Evolutionary conservation across 2,329 filamentous ascomycete genomes (phyloP), one percentile per base, ranked within the genome.

Genomic region (Cordyceps javanica): DNA sequence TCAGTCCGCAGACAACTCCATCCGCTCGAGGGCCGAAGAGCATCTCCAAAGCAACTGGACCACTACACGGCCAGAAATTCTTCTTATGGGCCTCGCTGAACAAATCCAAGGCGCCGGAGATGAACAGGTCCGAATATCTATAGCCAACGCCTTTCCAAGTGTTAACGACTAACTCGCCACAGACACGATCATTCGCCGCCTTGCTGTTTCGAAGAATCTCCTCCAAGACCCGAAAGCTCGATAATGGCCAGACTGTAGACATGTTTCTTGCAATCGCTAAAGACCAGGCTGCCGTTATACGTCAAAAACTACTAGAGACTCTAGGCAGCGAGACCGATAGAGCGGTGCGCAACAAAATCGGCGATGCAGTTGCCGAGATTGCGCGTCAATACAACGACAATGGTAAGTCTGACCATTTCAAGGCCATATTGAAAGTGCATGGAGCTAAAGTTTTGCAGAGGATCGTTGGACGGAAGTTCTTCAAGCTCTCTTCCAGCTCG

Each of bases 281-380:
- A 59, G 85, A 90, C 36, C 87, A 94, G 70, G 87, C 88, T 62
- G 78, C 84, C 51, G 87, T 85, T 49, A 96, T 97, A 67, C 86
- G 91, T 64, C 82, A 88, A 67, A 96, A 93, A 72, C 78, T 97
- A 59, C 81, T 97, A 42, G 83, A 92, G 67, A 86, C 85, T 54
- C 79, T 97, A 55, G 84, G 84, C 59, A 79, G 78, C 61, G 94
- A 97, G 75, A 77, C 82, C 23, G 83, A 89, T 61, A 82, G 86
- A 61, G 78, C 83, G 39, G 89, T 96, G 48, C 83, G 94, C 67
- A 94, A 96, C 77, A 99, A 99, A 75, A 89, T 97, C 69, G 94
- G 92, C 66, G 94, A 99, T 74, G 91, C 93, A n/a, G 89, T 97
- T 61, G 94, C 94, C 25, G 94, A 99, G 74, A 81, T 99, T 60